Evolutionary conservation across 805 yeast species (phyloP).

Genomic region (Pichia gijzeniarum): DNA sequence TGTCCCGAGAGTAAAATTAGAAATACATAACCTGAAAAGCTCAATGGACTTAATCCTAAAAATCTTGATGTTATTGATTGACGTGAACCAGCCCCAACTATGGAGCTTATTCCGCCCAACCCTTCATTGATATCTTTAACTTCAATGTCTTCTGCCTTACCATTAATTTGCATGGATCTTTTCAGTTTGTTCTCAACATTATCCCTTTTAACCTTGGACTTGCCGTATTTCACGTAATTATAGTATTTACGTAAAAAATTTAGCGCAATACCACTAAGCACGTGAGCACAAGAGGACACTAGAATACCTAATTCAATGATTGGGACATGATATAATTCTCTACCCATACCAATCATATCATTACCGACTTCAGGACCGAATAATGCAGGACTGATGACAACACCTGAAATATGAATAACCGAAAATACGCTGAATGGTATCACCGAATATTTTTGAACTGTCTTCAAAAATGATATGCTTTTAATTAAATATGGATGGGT

Average conservation of each 20-base stretch:
- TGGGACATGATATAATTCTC: constrained; percentile 55
- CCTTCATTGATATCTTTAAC: constrained; percentile 41
- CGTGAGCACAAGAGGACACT: constrained; percentile 43
- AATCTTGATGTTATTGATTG: constrained; percentile 37
- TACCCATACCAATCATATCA: constrained; percentile 51
- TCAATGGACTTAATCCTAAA: constrained; percentile 49
- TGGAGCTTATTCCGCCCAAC: constrained; percentile 53
- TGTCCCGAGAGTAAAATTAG: constrained; percentile 42
- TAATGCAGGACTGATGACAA: constrained; percentile 45
- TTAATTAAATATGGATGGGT: constrained; percentile 9
- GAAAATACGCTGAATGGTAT: constrained; percentile 50
- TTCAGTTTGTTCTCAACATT: constrained; percentile 1
- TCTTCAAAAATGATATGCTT: constrained; percentile 3
- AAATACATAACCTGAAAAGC: constrained; percentile 54
- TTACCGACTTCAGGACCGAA: constrained; percentile 40
- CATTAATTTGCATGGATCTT: constrained; percentile 8
- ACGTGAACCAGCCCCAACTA: constrained; percentile 49
- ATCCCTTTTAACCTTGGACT: constrained; percentile 3
- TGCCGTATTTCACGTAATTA: constrained; percentile 25
- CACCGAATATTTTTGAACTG: constrained; percentile 54
- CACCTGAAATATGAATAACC: constrained; percentile 50
- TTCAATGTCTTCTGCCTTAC: constrained; percentile 16
- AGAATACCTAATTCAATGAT: constrained; percentile 43
- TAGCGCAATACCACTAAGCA: constrained; percentile 44
- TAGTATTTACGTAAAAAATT: constrained; percentile 34